Base-by-base conservation (phyloP, 2,329 filamentous ascomycete genomes). In the Clarireedia hainanense region DNA sequence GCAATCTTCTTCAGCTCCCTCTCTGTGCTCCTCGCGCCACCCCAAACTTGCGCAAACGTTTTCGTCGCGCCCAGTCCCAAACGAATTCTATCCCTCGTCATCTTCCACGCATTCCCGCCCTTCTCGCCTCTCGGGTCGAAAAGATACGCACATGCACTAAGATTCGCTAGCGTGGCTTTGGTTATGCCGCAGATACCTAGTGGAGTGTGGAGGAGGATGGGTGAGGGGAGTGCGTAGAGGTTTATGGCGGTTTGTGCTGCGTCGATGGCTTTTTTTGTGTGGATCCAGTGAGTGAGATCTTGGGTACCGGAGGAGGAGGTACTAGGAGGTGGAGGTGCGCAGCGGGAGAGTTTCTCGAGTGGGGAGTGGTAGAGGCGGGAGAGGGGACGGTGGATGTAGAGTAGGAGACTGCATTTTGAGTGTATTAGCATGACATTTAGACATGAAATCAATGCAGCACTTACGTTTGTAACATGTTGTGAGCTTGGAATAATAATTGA, bases 31-130 rank as follows among this genome's bases (percentile, higher is more conserved):
- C 72, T 70, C 5, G 80, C 79, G 43, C 83, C 77, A 1, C 75
- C 73, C 81, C 81, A 85, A 1, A 78, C 77, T 23, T 74, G 74
- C 12, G 74, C 76, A 20, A 84, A 70, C 0, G 75, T 72, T 58
- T 81, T 81, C 56, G 85, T 72, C 0, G 78, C 77, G 10, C 82
- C 81, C 5, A 83, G 77, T 40, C 81, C 80, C 9, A 85, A 72
- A 2, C 78, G 73, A 20, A 85, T 80, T 37, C 72, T 75, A 65
- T 80, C 81, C 66, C 75, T 77, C 60, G 67, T 72, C 57, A 70
- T 72, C n/a, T 56, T 58, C 66, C 71, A 73, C 57, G 72, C 71
- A 56, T 64, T 75, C 63, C 59, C 58, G 5, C 20, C 23, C 37
- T 42, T 43, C 0, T 17, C 34, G 15, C 36, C 52, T 7, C 47